Percentiles rank a stretch among this genome's conserved stretches.
These are phyloP conservation scores for Pisolithus microcarpus DNA, from an alignment of 768 basidiomycete species.

Conservation along the genomic window DNA sequence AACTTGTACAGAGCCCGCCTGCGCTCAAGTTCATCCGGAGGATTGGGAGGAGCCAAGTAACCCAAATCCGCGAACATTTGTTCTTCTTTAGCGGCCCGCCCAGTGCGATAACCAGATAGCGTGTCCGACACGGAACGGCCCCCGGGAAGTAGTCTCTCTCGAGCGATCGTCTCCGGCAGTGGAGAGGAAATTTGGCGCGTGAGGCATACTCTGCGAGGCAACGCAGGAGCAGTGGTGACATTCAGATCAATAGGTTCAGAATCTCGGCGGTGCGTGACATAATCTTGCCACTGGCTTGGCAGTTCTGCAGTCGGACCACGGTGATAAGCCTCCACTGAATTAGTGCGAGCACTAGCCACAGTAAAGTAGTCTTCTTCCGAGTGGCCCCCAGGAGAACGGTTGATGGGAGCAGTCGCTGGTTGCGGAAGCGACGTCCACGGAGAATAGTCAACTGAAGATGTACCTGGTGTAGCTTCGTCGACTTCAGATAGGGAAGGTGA, in stretches of 20 bases:
- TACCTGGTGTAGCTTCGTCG: constrained; percentile 1
- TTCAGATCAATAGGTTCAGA: constrained; percentile 23
- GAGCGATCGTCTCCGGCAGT: constrained; percentile 38
- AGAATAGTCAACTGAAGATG: constrained; percentile 4
- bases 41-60: constrained; percentile 74
- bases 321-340: constrained; percentile 13
- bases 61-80: constrained; percentile 57
- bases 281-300: constrained; percentile 24
- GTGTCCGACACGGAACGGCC: constrained; percentile 30
- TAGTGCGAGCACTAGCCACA: constrained; percentile 18
- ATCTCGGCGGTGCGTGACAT: constrained; percentile 18
- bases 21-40: constrained; percentile 78
- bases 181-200: constrained; percentile 63
- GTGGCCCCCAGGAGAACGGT: constrained; percentile 18
- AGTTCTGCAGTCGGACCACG: constrained; percentile 10
- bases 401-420: constrained; percentile 13
- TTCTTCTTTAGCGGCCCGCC: constrained; percentile 58
- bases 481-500: constrained; percentile 14
- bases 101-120: constrained; percentile 28
- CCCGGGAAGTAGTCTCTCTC: constrained; percentile 26
- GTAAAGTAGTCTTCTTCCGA: constrained; percentile 27
- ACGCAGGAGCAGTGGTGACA: constrained; percentile 37
- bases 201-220: constrained; percentile 46
- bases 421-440: constrained; percentile 3
- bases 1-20: constrained; percentile 81